These are phyloP conservation scores for Saccharum spontaneum DNA, from an alignment of 176 grass and related monocot species.

Conservation along the genomic window DNA sequence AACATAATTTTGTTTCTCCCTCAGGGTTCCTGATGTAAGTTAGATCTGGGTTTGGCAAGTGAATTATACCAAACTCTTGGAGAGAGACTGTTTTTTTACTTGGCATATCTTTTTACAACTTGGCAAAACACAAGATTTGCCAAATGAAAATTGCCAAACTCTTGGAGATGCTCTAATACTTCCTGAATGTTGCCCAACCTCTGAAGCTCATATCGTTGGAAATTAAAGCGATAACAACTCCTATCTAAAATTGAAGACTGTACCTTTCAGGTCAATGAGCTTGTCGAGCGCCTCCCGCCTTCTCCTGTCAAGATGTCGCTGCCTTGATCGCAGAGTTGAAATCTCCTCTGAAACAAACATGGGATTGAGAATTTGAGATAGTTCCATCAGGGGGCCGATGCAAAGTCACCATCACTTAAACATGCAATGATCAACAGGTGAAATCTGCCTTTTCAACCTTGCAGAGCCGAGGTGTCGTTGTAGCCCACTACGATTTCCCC, in stretches of 20 bases:
- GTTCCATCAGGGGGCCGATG: background rate
- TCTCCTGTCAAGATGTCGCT: conserved; percentile 52
- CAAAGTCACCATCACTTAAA: conserved; percentile 2
- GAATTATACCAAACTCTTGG: too few relatives aligned
- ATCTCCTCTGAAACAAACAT: conserved; percentile 63
- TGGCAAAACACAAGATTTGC: too few relatives aligned
- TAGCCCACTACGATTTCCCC: conserved; percentile 35
- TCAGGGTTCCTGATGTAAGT: too few relatives aligned
- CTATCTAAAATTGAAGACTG: conserved; percentile 14
- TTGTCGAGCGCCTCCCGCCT: conserved; percentile 61
- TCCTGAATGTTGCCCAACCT: conserved; percentile 61
- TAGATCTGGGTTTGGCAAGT: too few relatives aligned
- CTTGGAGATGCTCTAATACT: conserved; percentile 93
- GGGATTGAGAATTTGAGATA: conserved; percentile 3
- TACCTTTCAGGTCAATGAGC: conserved; percentile 93
- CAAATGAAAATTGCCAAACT: too few relatives aligned
- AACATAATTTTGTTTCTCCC: too few relatives aligned
- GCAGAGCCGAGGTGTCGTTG: conserved; percentile 43
- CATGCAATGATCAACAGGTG: background rate
- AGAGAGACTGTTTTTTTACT: too few relatives aligned
- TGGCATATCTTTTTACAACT: too few relatives aligned
- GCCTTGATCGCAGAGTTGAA: conserved; percentile 48
- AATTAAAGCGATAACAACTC: conserved; percentile 9
- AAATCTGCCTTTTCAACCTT: conserved; percentile 40
- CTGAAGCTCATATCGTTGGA: conserved; percentile 20